Base-by-base conservation (phyloP, 768 basidiomycete species). In the Lenzites betulinus region DNA sequence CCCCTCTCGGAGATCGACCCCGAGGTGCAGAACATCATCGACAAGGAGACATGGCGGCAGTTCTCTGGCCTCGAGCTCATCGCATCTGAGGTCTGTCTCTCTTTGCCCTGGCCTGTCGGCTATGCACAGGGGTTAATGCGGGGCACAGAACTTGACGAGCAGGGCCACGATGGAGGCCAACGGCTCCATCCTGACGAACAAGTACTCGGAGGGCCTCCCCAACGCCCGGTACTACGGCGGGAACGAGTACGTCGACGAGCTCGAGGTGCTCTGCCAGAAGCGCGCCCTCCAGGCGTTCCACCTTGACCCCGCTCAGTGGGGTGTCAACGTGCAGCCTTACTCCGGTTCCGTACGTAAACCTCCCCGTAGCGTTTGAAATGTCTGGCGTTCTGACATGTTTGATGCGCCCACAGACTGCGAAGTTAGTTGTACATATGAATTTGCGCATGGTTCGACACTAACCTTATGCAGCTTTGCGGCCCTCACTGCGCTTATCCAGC, bases 151-250 rank as follows among this genome's bases (percentile, higher is more conserved):
- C 81, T 79, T 99, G 83, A 98, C 97, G 60, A 94, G 93, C 69
- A 83, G 86, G 69, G 94, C 96, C 25, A 88, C 92, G 53, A 95
- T 98, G 90, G 92, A 98, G 77, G 96, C 95, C 64, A 98, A 98
- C 77, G 97, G 97, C 51, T 98, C 96, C 56, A 95, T 99, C 74
- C 76, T 98, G 73, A 98, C 96, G 73, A 97, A 97, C 87, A 98
- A 98, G 79, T 97, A 97, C 82, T 98, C 97, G 22, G 97, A 98
- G 78, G 97, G 97, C 81, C 92, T 98, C 49, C 97, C 97, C n/a
- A 87, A 85, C 56, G 95, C 95, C 46, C 89, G 95, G 59, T 97
- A 97, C 79, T 98, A 96, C 67, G 95, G 94, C 69, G 96, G 96
- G 59, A 99, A 98, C 79, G 97, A 98, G 77, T 90, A 90, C 79